phyloP scores from a whole-genome alignment of 495 filamentous ascomycete genomes.

The Aspergillus asperescens region DNA sequence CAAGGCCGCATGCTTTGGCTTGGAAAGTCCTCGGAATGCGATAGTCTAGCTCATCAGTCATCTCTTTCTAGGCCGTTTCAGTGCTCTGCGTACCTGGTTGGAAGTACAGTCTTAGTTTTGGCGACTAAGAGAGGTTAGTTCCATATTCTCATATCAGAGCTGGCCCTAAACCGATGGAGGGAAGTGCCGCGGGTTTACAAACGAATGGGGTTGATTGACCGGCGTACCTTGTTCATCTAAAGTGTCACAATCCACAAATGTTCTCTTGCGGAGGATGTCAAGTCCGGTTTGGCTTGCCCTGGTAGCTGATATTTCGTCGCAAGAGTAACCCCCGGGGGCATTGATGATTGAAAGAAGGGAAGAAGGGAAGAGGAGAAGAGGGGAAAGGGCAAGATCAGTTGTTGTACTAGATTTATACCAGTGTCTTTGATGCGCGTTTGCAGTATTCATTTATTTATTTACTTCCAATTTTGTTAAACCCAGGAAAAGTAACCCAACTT shows the following conservation, averaged over 20 bases:
- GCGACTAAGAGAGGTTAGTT: slow-evolving; percentile 36
- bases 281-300: slow-evolving; percentile 23
- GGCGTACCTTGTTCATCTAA: slow-evolving; percentile 53
- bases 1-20: slow-evolving; percentile 38
- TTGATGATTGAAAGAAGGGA: neutral
- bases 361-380: neutral
- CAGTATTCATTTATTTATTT: too few relatives aligned
- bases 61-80: neutral
- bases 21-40: slow-evolving; percentile 52
- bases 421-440: too few relatives aligned
- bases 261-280: slow-evolving; percentile 42
- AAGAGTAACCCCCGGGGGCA: neutral
- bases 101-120: slow-evolving; percentile 58
- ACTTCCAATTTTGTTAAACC: too few relatives aligned
- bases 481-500: too few relatives aligned
- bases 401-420: neutral
- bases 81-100: slow-evolving; percentile 46
- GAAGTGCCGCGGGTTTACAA: too few relatives aligned
- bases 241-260: slow-evolving; percentile 56
- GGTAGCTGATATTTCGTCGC: neutral
- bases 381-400: neutral
- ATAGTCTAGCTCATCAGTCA: slow-evolving; percentile 47
- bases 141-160: neutral
- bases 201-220: neutral
- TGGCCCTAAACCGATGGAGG: too few relatives aligned